Evolutionary conservation across 495 filamentous ascomycete species (phyloP).

Genomic region (Neurospora tetrasperma): DNA sequence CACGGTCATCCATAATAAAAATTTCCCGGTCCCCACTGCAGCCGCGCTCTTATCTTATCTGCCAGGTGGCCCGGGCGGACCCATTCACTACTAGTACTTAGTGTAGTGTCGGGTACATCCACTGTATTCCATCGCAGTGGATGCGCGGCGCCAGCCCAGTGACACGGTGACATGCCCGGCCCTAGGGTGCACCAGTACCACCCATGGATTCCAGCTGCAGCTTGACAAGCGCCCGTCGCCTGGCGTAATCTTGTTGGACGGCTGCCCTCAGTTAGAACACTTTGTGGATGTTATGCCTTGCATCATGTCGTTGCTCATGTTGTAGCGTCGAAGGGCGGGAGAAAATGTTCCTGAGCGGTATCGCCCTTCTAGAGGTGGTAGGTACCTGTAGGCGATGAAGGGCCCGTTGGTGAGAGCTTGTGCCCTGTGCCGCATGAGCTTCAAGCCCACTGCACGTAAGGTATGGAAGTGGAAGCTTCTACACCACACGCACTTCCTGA

Average conservation of each 20-base stretch:
- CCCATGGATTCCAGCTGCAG: neutral
- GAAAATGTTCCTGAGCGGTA: neutral
- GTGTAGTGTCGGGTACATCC: neutral
- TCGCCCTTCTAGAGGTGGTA: neutral
- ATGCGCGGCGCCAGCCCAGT: neutral
- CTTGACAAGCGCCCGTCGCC: neutral
- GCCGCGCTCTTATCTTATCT: neutral
- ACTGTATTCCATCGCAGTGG: too few species aligned
- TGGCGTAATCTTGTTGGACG: neutral
- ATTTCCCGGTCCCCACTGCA: neutral
- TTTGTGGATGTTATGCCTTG: neutral
- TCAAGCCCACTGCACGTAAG: neutral
- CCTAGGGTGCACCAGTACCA: neutral
- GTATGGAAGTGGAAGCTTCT: neutral
- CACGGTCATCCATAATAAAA: neutral
- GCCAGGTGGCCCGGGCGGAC: neutral
- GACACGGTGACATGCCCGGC: neutral
- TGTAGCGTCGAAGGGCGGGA: neutral
- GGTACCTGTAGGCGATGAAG: neutral
- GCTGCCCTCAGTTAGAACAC: neutral
- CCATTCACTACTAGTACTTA: too few species aligned
- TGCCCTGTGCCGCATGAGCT: neutral
- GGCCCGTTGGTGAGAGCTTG: neutral
- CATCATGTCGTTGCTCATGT: neutral
- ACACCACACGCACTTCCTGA: neutral